phyloP scores from a whole-genome alignment of 1,139 yeast genomes.

The Taphrina populina region DNA sequence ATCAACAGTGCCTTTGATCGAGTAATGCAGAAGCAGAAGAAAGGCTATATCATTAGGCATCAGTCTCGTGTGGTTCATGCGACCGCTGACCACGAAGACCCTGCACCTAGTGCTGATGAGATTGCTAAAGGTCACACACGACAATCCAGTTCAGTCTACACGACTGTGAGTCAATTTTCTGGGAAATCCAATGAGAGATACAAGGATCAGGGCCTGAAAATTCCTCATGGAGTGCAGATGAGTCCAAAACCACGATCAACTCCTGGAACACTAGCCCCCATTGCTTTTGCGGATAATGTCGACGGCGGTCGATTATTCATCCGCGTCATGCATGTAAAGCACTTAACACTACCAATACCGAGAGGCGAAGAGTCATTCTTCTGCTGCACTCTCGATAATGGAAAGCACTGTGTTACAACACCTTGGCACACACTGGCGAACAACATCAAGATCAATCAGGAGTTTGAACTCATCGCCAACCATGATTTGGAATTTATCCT shows the following conservation, averaged over 20 bases:
- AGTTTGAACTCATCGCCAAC: constrained; percentile 76
- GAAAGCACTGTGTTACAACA: constrained; percentile 80
- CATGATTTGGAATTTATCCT: constrained; percentile 66
- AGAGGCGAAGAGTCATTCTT: constrained; percentile 31
- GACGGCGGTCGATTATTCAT: constrained; percentile 28
- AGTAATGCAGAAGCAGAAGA: constrained; percentile 32
- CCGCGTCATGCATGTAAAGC: constrained; percentile 23
- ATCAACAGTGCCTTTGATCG: constrained; percentile 29
- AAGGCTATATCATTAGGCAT: constrained; percentile 35
- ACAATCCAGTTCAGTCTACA: constrained; percentile 30
- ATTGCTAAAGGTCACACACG: constrained; percentile 21
- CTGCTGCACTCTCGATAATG: constrained; percentile 69
- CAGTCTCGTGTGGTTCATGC: constrained; percentile 36
- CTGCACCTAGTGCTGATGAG: neutral
- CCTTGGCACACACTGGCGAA: constrained; percentile 56
- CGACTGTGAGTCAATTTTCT: constrained; percentile 9
- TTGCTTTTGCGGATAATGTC: neutral
- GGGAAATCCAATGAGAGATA: constrained; percentile 7
- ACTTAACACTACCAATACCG: constrained; percentile 20
- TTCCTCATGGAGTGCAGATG: constrained; percentile 17
- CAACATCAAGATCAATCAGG: constrained; percentile 62
- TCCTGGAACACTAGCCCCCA: neutral
- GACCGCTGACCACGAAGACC: constrained; percentile 1
- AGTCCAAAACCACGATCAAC: constrained; percentile 14
- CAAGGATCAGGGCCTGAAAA: constrained; percentile 14